Percentiles rank a stretch among this genome's conserved stretches.
These are phyloP conservation scores for Emergomyces orientalis DNA, from an alignment of 2,329 filamentous ascomycete species.

Conservation along the genomic window DNA sequence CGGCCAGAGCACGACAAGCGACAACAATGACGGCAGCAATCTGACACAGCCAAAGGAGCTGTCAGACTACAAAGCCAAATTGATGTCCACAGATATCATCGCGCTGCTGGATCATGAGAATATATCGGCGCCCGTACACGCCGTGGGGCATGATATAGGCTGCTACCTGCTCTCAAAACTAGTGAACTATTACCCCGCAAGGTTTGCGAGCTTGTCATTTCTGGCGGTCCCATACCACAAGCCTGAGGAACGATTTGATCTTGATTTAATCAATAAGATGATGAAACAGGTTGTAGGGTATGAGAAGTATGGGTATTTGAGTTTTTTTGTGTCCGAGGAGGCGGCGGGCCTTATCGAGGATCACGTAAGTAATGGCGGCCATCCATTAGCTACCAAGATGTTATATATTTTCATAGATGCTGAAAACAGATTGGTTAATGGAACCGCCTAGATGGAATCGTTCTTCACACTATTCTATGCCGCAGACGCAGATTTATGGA, in stretches of 20 bases:
- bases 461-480: slow-evolving; percentile 22
- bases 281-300: slow-evolving; percentile 17
- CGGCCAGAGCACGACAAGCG: slow-evolving; percentile 15
- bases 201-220: slow-evolving; percentile 18
- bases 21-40: slow-evolving; percentile 5
- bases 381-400: no score
- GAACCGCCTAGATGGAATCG: slow-evolving; percentile 16
- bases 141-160: slow-evolving; percentile 23
- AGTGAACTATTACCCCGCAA: slow-evolving; percentile 19
- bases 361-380: slow-evolving; percentile 15
- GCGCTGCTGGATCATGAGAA: slow-evolving; percentile 26
- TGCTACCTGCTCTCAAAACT: slow-evolving; percentile 21
- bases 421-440: not conserved
- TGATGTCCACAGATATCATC: slow-evolving; percentile 27
- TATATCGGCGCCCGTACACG: slow-evolving; percentile 15
- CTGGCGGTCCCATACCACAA: slow-evolving; percentile 18
- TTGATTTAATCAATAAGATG: slow-evolving; percentile 18
- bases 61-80: slow-evolving; percentile 23
- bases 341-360: slow-evolving; percentile 18
- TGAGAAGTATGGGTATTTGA: slow-evolving; percentile 21
- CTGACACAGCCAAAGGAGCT: slow-evolving; percentile 25
- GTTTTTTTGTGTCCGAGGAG: slow-evolving; percentile 16
- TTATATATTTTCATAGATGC: not conserved
- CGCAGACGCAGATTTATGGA: slow-evolving; percentile 16
- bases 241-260: slow-evolving; percentile 18